Evolutionary conservation across 495 filamentous ascomycete genomes (phyloP).

Genomic region (Clavariopsis aquatica): DNA sequence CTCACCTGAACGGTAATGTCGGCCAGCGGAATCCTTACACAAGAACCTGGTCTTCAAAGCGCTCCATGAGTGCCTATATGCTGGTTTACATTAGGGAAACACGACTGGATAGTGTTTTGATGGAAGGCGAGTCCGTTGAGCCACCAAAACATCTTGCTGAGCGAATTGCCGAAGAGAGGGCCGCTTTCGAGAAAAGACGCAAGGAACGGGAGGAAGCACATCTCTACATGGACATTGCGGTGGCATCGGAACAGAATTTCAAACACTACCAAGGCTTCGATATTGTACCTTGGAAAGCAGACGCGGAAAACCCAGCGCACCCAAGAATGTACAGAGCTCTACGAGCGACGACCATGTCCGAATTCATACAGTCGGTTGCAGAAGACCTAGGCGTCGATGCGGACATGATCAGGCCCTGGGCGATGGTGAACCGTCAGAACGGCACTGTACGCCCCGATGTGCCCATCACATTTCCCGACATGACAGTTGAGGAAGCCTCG

Average conservation of each 20-base stretch:
- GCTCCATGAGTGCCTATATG: constrained; percentile 92
- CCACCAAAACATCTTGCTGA: constrained; percentile 72
- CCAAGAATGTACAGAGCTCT: constrained; percentile 68
- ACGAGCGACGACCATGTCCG: constrained; percentile 68
- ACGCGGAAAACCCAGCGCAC: constrained; percentile 55
- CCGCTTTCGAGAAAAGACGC: constrained; percentile 65
- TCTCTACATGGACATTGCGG: constrained; percentile 79
- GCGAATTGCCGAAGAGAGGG: constrained; percentile 69
- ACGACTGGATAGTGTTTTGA: constrained; percentile 74
- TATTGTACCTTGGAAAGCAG: constrained; percentile 67
- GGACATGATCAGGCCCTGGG: constrained; percentile 77
- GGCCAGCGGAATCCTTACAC: constrained; percentile 68
- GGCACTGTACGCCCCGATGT: constrained; percentile 91
- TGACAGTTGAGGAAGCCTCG: constrained; percentile 80
- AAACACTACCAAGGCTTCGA: constrained; percentile 81
- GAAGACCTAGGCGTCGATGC: constrained; percentile 64
- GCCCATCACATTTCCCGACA: constrained; percentile 72
- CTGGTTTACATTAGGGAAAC: constrained; percentile 94
- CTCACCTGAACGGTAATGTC: constrained; percentile 57
- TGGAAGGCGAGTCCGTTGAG: constrained; percentile 70
- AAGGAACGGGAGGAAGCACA: constrained; percentile 94
- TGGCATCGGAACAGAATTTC: constrained; percentile 78
- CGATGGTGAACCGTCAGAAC: constrained; percentile 98
- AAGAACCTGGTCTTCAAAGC: constrained; percentile 64
- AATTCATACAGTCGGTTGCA: constrained; percentile 69